Percentiles rank a stretch among this genome's conserved stretches.
Conservation (phyloP, 495 filamentous ascomycete genomes). For the Aspergillus taichungensis region DNA sequence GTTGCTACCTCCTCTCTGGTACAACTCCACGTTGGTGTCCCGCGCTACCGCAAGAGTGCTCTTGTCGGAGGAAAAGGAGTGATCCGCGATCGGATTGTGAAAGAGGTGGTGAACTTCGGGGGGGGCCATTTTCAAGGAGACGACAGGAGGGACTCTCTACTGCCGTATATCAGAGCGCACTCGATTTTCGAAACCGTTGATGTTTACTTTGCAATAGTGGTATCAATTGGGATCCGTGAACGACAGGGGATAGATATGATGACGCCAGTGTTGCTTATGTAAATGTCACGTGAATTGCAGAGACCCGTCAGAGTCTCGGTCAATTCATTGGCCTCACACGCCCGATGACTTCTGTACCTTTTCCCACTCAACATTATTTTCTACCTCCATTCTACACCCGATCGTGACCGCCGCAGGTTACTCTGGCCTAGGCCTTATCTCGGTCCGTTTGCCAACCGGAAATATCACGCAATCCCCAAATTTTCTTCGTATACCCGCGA, state of each 20-base stretch:
- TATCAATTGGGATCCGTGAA: too few species aligned
- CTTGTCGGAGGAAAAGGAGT: slow-evolving; percentile 92
- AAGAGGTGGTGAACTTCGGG: slow-evolving; percentile 96
- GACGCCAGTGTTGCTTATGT: too few species aligned
- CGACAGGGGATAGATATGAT: too few species aligned
- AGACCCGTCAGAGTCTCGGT: too few species aligned
- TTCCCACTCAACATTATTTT: neutral
- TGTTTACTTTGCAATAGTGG: too few species aligned
- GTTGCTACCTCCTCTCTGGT: slow-evolving; percentile 59
- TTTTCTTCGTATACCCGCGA: slow-evolving; percentile 7
- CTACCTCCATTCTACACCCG: neutral
- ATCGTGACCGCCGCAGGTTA: neutral
- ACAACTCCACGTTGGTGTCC: slow-evolving; percentile 87
- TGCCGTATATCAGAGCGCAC: slow-evolving; percentile 47
- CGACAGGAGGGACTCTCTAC: slow-evolving; percentile 99
- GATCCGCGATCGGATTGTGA: slow-evolving; percentile 91
- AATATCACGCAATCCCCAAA: neutral
- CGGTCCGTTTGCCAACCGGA: too few species aligned
- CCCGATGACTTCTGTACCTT: neutral
- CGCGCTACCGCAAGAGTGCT: slow-evolving; percentile 83
- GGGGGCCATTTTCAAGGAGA: slow-evolving; percentile 54
- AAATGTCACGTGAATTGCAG: too few species aligned
- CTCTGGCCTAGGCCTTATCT: neutral
- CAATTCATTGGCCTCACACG: too few species aligned
- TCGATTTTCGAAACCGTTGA: neutral